phyloP scores from a whole-genome alignment of 192 early-diverging fungal genomes.

The Coemansia sp. region DNA sequence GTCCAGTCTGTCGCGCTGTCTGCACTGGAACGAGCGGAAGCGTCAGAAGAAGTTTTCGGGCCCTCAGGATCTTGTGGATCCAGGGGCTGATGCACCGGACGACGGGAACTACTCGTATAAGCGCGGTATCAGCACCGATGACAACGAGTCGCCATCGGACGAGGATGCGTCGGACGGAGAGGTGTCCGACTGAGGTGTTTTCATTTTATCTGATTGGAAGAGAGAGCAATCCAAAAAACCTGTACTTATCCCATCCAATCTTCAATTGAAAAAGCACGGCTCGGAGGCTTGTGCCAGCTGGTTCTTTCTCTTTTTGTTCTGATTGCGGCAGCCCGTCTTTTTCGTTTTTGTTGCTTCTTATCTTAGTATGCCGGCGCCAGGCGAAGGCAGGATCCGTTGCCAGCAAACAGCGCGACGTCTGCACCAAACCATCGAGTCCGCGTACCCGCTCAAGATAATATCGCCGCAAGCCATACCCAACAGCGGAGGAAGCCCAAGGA shows the following conservation, averaged over 20 bases:
- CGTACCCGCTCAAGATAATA: constrained; percentile 57
- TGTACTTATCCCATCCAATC: no score
- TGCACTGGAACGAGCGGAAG: constrained; percentile 93
- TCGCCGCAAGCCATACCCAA: constrained; percentile 34
- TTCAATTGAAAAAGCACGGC: no score
- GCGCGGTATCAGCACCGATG: constrained; percentile 14
- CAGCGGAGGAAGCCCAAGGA: background rate
- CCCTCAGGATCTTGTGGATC: no score
- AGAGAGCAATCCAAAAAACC: no score
- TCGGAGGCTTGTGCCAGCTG: no score
- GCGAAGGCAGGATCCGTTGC: constrained; percentile 42
- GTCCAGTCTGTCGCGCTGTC: constrained; percentile 73
- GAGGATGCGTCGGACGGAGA: background rate
- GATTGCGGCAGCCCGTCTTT: background rate
- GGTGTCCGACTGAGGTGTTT: background rate
- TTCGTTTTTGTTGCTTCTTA: background rate
- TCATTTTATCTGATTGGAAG: no score
- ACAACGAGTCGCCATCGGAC: constrained; percentile 12
- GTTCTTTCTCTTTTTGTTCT: background rate
- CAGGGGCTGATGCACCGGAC: constrained; percentile 10
- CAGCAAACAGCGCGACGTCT: constrained; percentile 34
- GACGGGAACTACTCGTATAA: constrained; percentile 12
- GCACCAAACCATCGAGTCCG: constrained; percentile 19
- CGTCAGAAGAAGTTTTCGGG: constrained; percentile 88
- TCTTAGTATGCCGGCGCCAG: constrained; percentile 28